Percentiles rank a stretch among this genome's conserved stretches.
Evolutionary conservation across 805 yeast genomes (phyloP).

Genomic region (Vanderwaltozyma polyspora): DNA sequence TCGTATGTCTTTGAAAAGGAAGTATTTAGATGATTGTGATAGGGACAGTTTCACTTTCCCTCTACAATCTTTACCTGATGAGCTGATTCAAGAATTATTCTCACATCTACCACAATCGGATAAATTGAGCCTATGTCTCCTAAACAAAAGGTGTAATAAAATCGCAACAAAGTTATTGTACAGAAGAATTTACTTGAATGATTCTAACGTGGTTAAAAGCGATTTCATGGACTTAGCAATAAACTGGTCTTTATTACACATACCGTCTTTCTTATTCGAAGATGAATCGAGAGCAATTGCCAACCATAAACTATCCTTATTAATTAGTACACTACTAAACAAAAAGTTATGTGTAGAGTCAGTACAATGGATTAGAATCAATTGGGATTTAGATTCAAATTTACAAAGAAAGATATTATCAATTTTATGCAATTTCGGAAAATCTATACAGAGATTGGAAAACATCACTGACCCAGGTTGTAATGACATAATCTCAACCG

Average conservation of each 20-base stretch:
- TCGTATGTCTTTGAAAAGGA: too few species aligned
- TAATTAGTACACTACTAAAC: constrained; percentile 20
- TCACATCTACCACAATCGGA: constrained; percentile 29
- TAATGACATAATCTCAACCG: constrained; percentile 26
- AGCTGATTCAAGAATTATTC: constrained; percentile 22
- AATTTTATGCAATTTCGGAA: constrained; percentile 20
- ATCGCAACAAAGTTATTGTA: constrained; percentile 27
- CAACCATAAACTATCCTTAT: constrained; percentile 18
- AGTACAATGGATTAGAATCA: constrained; percentile 31
- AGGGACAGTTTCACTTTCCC: too few species aligned
- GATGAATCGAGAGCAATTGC: constrained; percentile 23
- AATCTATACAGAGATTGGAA: constrained; percentile 28
- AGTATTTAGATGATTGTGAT: too few species aligned
- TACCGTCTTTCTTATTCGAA: constrained; percentile 19
- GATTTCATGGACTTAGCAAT: constrained; percentile 28
- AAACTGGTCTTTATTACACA: constrained; percentile 29
- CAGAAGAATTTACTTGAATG: constrained; percentile 31
- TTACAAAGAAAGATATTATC: constrained; percentile 25
- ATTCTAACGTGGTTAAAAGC: constrained; percentile 30
- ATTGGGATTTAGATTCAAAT: constrained; percentile 31
- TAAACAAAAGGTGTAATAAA: constrained; percentile 21
- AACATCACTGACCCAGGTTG: constrained; percentile 32
- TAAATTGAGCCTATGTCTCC: constrained; percentile 19
- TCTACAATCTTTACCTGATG: constrained; percentile 17
- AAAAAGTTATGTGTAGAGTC: constrained; percentile 17